phyloP scores from a whole-genome alignment of 495 filamentous ascomycete genomes.

The Annulohypoxylon stygium region DNA sequence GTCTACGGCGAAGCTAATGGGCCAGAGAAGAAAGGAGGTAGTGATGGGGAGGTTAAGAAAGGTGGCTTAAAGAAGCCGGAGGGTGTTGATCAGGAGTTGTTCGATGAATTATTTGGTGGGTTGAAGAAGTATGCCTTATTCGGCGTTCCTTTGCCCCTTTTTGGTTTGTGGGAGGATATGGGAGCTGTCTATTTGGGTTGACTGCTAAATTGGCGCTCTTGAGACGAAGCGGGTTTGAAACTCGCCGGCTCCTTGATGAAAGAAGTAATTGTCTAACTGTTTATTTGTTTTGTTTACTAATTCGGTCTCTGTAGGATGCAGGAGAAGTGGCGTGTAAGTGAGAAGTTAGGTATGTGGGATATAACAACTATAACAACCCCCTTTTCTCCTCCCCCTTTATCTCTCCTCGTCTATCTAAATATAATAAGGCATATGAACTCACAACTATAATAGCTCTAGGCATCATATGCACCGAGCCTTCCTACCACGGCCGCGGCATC shows the following conservation, averaged over 20 bases:
- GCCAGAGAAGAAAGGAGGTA: background rate
- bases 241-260: background rate
- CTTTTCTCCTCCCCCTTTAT: background rate
- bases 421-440: background rate
- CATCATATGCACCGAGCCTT: slow-evolving; percentile 58
- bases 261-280: background rate
- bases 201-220: background rate
- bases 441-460: slow-evolving; percentile 49
- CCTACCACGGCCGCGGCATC: slow-evolving; percentile 59
- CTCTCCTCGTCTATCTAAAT: background rate
- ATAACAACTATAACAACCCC: background rate
- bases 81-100: slow-evolving; percentile 36
- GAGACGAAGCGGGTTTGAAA: background rate
- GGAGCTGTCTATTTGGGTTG: background rate
- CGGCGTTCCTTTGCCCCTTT: background rate
- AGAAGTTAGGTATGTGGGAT: slow-evolving; percentile 44
- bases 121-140: slow-evolving; percentile 7
- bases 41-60: background rate
- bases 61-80: slow-evolving; percentile 23
- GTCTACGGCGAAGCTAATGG: slow-evolving; percentile 27
- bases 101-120: slow-evolving; percentile 32
- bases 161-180: background rate
- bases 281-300: background rate
- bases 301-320: slow-evolving; percentile 21
- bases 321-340: slow-evolving; percentile 40